Conservation (phyloP, 2,329 filamentous ascomycete genomes). For the Fusarium sp. region DNA sequence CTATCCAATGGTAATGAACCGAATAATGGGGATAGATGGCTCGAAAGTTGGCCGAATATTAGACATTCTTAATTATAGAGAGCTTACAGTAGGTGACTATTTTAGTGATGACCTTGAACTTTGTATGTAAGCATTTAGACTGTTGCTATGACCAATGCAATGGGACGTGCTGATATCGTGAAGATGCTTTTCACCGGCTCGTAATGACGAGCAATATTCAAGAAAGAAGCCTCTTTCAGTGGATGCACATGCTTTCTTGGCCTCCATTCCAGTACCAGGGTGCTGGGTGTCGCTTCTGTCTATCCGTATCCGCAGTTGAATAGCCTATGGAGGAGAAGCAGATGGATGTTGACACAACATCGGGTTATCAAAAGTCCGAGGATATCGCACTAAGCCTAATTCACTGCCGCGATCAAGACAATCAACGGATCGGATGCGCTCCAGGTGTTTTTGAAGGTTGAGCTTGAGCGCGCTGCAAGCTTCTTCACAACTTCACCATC, state of each 20-base stretch:
- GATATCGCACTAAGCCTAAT: slow-evolving; percentile 24
- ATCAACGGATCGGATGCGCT: slow-evolving; percentile 40
- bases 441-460: slow-evolving; percentile 44
- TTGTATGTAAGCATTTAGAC: not conserved
- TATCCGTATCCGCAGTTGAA: not conserved
- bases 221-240: not conserved
- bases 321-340: not conserved
- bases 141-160: not conserved
- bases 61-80: not conserved
- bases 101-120: not conserved
- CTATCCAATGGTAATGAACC: not conserved
- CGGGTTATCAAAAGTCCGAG: slow-evolving; percentile 36
- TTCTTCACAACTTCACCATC: slow-evolving; percentile 30
- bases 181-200: not conserved
- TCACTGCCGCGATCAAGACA: slow-evolving; percentile 32
- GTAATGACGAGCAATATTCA: not conserved
- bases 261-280: not conserved
- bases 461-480: slow-evolving; percentile 32
- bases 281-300: not conserved
- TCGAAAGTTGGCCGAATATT: not conserved
- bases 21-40: not conserved
- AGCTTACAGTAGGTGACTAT: not conserved
- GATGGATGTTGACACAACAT: not conserved
- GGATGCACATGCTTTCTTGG: not conserved
- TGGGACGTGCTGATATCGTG: not conserved